Conservation (phyloP, 345 rosid species). For the Eucalyptus cloeziana region DNA sequence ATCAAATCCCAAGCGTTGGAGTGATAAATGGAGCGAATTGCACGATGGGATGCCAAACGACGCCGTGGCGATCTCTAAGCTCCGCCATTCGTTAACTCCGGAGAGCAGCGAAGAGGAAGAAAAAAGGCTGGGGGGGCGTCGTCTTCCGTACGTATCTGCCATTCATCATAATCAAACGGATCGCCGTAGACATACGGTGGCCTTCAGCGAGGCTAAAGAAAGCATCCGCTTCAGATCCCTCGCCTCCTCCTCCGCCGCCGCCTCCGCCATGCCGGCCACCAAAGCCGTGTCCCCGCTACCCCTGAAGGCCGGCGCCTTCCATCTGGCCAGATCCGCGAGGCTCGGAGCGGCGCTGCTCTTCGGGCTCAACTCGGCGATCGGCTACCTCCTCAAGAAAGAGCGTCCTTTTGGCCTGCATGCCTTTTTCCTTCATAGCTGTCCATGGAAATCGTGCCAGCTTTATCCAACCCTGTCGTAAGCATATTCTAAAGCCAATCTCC, state of each 20-base stretch:
- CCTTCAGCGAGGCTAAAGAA: too few species aligned
- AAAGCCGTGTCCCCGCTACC: constrained; percentile 11
- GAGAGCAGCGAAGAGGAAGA: background rate
- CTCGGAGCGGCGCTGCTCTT: background rate
- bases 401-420: too few species aligned
- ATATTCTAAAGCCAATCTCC: too few species aligned
- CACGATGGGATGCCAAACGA: background rate
- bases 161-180: background rate
- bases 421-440: too few species aligned
- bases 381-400: constrained; percentile 28
- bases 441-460: too few species aligned
- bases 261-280: background rate
- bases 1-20: background rate
- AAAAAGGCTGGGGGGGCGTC: background rate
- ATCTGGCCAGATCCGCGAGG: background rate
- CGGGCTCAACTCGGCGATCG: constrained; percentile 51
- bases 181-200: background rate
- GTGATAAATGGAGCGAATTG: background rate
- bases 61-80: background rate
- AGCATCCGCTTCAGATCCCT: constrained; percentile 25
- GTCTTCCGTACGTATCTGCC: background rate
- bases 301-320: background rate
- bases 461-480: too few species aligned
- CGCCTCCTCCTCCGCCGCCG: background rate
- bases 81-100: background rate